These are phyloP conservation scores for Metarhizium brunneum DNA, from an alignment of 2,329 filamentous ascomycete genomes.

Conservation along the genomic window DNA sequence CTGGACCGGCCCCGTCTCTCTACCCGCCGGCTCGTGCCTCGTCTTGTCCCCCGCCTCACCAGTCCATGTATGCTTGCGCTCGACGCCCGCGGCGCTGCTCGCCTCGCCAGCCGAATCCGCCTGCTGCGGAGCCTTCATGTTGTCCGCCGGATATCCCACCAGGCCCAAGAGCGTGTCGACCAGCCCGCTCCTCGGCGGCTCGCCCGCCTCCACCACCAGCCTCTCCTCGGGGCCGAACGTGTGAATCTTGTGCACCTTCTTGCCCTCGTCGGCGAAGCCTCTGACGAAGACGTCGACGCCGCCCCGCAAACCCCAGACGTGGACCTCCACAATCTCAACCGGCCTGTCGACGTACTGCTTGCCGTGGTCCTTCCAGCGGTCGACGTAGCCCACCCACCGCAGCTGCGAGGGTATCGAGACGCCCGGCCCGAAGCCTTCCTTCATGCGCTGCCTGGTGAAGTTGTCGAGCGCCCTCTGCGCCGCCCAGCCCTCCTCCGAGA, in stretches of 20 bases:
- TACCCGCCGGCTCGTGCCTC: conserved; percentile 16
- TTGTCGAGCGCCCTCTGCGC: conserved; percentile 42
- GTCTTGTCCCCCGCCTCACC: conserved; percentile 4
- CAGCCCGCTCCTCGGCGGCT: conserved; percentile 39
- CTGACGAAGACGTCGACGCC: conserved; percentile 83
- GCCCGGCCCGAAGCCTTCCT: conserved; percentile 77
- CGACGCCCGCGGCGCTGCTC: conserved; percentile 13
- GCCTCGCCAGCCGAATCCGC: conserved; percentile 20
- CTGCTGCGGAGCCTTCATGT: conserved; percentile 26
- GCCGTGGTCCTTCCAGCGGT: conserved; percentile 66
- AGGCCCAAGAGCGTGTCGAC: conserved; percentile 46
- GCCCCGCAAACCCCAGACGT: conserved; percentile 79
- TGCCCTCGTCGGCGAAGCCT: conserved; percentile 81
- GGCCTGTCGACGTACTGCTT: conserved; percentile 77
- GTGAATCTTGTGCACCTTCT: conserved; percentile 75
- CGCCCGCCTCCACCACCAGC: conserved; percentile 51
- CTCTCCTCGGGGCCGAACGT: conserved; percentile 68
- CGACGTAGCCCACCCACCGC: conserved; percentile 79
- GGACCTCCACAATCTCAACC: conserved; percentile 79
- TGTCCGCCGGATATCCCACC: conserved; percentile 26
- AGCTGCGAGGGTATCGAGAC: conserved; percentile 91
- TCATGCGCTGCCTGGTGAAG: conserved; percentile 78
- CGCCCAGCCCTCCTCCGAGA: conserved; percentile 66
- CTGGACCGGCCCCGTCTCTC: conserved; percentile 24
- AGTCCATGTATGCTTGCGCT: not conserved